A percentile compares a stretch with the other conserved stretches of the same genome.
Evolutionary conservation across 352 stramenopile genomes (phyloP).

Genomic region (Albugo candida): DNA sequence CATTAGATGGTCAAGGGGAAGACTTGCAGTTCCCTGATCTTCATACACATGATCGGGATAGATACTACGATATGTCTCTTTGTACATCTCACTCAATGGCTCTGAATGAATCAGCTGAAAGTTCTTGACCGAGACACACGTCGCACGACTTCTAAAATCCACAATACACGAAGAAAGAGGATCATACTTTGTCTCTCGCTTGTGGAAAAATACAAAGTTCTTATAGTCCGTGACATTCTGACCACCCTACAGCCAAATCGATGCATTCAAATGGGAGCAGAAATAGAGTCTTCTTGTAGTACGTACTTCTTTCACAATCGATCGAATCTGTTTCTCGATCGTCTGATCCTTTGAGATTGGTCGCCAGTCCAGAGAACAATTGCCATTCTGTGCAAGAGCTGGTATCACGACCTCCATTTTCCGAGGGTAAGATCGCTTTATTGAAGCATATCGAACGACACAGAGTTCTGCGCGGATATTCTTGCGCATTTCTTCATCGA

Average conservation of each 20-base stretch:
- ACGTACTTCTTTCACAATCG: conserved; percentile 35
- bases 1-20: conserved; percentile 64
- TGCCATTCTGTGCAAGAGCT: conserved; percentile 34
- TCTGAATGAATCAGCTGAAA: conserved; percentile 83
- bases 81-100: conserved; percentile 41
- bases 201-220: conserved; percentile 71
- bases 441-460: conserved; percentile 47
- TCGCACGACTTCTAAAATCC: conserved; percentile 82
- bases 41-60: conserved; percentile 60
- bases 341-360: conserved; percentile 52
- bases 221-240: conserved; percentile 64
- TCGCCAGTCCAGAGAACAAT: conserved; percentile 45
- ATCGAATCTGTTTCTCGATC: conserved; percentile 54
- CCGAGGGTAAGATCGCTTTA: conserved; percentile 39
- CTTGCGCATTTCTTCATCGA: conserved; percentile 57
- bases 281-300: not conserved
- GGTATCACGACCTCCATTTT: conserved; percentile 78
- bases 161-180: conserved; percentile 82
- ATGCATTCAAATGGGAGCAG: conserved; percentile 1
- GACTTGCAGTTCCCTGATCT: conserved; percentile 64
- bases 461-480: conserved; percentile 53
- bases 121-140: conserved; percentile 82
- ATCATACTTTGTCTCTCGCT: conserved; percentile 80
- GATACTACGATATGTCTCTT: conserved; percentile 42
- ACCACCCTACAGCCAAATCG: conserved; percentile 19